Base-by-base conservation (phyloP, 2,329 filamentous ascomycete genomes). In the Penicillium sp. region DNA sequence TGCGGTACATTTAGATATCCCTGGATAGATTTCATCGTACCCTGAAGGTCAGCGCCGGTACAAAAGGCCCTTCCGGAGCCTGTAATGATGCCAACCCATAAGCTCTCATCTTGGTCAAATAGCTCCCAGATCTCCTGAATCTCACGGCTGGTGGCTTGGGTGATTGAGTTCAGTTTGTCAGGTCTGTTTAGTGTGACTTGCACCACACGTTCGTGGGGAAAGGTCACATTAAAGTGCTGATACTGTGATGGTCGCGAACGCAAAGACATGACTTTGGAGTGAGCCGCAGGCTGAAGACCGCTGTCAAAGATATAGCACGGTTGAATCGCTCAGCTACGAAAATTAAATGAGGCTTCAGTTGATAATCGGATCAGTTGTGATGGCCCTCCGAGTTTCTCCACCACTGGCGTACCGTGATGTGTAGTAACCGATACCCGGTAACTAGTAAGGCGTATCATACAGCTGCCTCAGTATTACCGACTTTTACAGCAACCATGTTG, bases 31-130 rank as follows among this genome's bases (percentile, higher is more conserved):
- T 30, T 10, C 26, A 35, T 35, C 30, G 10, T 64, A 76, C 75
- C 87, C 73, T 86, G 87, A 19, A 91, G 80, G 70, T 90, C 88
- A 37, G 87, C 87, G 16, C 88, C 88, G 0, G 87, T 86, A 72
- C 87, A 90, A 69, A 91, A 91, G 0, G 87, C 86, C 40, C 86
- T 79, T 0, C 87, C 87, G 0, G 78, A 76, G 22, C 88, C 88
- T 0, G 87, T 89, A 49, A 91, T 71, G 2, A 91, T 81, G 49
- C 85, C 87, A 70, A 85, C 87, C 49, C 84, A 83, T 51, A 90
- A 81, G 1, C 75, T 75, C 1, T 86, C 83, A 73, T 90, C 83
- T n/a, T 70, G 71, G 70, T 91, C 88, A 73, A 85, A 89, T 83
- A 86, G 89, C 16, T 77, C 71, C 80, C 82, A 88, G 6, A 85